These are phyloP conservation scores for Plasmopara muralis DNA, from an alignment of 352 stramenopile species.

Conservation along the genomic window DNA sequence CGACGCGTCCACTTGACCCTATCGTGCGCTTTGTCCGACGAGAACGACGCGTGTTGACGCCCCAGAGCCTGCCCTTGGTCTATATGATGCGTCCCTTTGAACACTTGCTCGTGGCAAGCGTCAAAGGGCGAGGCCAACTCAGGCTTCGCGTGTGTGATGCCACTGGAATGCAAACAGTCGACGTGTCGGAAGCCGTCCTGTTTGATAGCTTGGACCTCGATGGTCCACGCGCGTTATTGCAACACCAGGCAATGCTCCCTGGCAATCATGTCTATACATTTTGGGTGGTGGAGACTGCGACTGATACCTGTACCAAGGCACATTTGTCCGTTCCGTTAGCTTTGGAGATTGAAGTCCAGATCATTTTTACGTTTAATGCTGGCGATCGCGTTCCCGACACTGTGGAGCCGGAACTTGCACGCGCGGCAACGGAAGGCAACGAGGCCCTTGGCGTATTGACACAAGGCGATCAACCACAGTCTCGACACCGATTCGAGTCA, in stretches of 20 bases:
- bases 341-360: constrained; percentile 38
- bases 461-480: constrained; percentile 2
- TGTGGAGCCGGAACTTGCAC: constrained; percentile 15
- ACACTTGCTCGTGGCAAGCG: constrained; percentile 48
- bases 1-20: constrained; percentile 4
- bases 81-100: constrained; percentile 44
- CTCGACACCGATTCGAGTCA: background rate
- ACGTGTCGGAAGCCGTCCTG: constrained; percentile 52
- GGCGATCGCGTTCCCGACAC: constrained; percentile 16
- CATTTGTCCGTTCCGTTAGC: constrained; percentile 6
- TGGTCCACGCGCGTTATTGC: constrained; percentile 31
- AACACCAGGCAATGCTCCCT: constrained; percentile 36
- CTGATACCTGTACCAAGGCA: constrained; percentile 1
- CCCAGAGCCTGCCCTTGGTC: constrained; percentile 29
- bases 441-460: constrained; percentile 9
- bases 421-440: constrained; percentile 6
- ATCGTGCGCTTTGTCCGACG: constrained; percentile 36
- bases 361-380: constrained; percentile 33
- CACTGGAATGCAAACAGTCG: constrained; percentile 35
- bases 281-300: constrained; percentile 40
- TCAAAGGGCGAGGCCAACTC: constrained; percentile 45
- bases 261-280: constrained; percentile 66
- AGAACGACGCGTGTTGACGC: constrained; percentile 23
- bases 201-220: constrained; percentile 68
- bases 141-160: constrained; percentile 54